Conservation (phyloP, 179 eudicot species). For the Spinacia oleracea region DNA sequence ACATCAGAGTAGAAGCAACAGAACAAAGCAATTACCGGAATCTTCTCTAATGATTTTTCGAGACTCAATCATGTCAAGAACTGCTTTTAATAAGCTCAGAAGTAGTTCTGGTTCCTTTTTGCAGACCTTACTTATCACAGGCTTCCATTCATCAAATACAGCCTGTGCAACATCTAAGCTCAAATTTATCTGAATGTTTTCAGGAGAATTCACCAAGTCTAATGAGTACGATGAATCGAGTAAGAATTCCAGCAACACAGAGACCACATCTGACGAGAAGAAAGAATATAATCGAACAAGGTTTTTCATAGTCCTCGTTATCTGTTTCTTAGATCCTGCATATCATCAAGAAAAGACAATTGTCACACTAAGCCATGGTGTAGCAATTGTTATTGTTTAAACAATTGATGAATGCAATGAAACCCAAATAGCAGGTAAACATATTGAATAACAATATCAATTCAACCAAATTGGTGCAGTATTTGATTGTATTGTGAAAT, state of each 20-base stretch:
- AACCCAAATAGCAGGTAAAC: not conserved
- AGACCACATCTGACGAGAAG: conserved; percentile 62
- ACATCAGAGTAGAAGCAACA: not conserved
- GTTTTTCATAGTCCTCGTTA: conserved; percentile 44
- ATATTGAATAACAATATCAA: not conserved
- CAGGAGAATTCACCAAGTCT: conserved; percentile 35
- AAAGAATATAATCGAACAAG: conserved; percentile 65
- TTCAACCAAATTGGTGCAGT: too few species aligned
- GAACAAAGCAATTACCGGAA: conserved; percentile 46
- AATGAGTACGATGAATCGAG: conserved; percentile 50
- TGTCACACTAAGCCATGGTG: not conserved
- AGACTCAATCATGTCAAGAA: conserved; percentile 61
- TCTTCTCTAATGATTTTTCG: conserved; percentile 37
- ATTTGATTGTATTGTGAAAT: not conserved
- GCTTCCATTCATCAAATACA: conserved; percentile 72
- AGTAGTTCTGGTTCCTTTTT: conserved; percentile 68
- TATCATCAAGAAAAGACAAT: conserved; percentile 6
- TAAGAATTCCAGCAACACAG: conserved; percentile 57
- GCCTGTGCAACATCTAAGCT: conserved; percentile 35
- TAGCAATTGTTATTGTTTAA: not conserved
- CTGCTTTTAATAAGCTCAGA: conserved; percentile 56
- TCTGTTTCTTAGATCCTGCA: conserved; percentile 71
- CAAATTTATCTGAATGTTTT: conserved; percentile 35
- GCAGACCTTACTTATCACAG: conserved; percentile 60
- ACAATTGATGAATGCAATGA: not conserved